These are phyloP conservation scores for Linum trigynum DNA, from an alignment of 345 rosid species.

Conservation along the genomic window DNA sequence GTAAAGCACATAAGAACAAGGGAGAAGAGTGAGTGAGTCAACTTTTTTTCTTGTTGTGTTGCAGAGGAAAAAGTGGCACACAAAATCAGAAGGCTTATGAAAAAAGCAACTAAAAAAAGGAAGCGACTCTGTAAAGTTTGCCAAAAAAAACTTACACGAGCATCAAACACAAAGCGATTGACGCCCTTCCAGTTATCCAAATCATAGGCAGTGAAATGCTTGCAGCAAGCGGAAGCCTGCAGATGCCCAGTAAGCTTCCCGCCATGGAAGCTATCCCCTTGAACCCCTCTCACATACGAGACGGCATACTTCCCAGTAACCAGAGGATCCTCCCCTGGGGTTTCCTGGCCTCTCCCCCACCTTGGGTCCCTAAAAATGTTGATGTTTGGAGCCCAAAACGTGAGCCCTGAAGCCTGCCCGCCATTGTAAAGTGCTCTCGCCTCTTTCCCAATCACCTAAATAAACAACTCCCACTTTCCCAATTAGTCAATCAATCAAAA, in stretches of 20 bases:
- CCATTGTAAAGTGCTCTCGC: constrained; percentile 24
- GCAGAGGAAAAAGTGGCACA: too few relatives aligned
- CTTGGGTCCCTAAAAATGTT: constrained; percentile 29
- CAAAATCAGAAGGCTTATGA: background rate
- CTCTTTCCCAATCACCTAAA: constrained; percentile 22
- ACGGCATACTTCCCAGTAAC: constrained; percentile 21
- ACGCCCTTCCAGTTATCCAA: constrained; percentile 25
- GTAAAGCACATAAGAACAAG: constrained; percentile 1
- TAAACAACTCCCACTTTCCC: constrained; percentile 15
- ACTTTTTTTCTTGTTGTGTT: background rate
- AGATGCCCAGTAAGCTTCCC: constrained; percentile 22
- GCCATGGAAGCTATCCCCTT: constrained; percentile 24
- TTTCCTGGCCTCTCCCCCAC: constrained; percentile 31
- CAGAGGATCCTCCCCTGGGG: constrained; percentile 26
- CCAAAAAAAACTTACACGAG: constrained; percentile 17
- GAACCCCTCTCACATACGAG: constrained; percentile 25
- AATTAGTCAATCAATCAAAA: constrained; percentile 65
- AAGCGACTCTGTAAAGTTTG: background rate
- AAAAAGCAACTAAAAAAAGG: background rate
- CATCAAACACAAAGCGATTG: constrained; percentile 24
- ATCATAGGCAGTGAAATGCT: constrained; percentile 29
- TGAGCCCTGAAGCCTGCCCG: constrained; percentile 25
- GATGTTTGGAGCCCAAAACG: constrained; percentile 28
- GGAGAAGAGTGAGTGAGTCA: constrained; percentile 7
- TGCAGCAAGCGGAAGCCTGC: constrained; percentile 29